Base-by-base conservation (phyloP, 2,329 filamentous ascomycete species). In the Mariannaea sp. region DNA sequence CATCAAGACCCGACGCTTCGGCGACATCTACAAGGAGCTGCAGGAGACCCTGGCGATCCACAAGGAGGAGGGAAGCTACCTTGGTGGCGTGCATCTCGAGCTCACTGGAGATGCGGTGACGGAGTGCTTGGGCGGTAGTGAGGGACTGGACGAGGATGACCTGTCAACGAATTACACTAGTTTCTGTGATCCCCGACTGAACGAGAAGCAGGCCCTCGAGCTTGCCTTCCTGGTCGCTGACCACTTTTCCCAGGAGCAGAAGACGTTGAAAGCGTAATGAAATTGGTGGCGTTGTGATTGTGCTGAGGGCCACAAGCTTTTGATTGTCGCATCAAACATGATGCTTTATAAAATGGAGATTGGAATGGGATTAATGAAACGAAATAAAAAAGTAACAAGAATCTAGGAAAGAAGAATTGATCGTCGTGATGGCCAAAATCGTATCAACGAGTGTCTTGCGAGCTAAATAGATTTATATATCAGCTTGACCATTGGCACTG, bases 171-270 rank as follows among this genome's bases (percentile, higher is more conserved):
- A 96, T 67, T 99, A 99, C 74, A 96, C 92, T 5, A 96, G 89
- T 30, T 97, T 93, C 77, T 99, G 94, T 71, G 94, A 99, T 71
- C 94, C 94, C 5, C 78, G 94, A 19, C 76, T 99, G 62, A 99
- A 99, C 69, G 94, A 97, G 80, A 97, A 97, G 77, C 94, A 99
- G 77, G 92, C 94, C 1, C 80, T 99, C 12, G 94, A 99, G 77
- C 74, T 97, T 70, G 92, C 94, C 0, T 99, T 99, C 72, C 74
- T 97, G 66, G 87, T 99, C 41, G 94, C 94, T 0, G 91, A 91
- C 5, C 89, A 92, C 67, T 94, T 79, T 60, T 75, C 81, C 2
- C 69, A 71, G 45, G 69, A 75, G 58, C 55, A 60, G 9, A 64
- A 49, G 20, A 45, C 38, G 22, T 42, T 56, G 19, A 56, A 17